Evolutionary conservation across 148 eudicot species (phyloP), one percentile per base, ranked within the genome.

Genomic region (Cornus florida): DNA sequence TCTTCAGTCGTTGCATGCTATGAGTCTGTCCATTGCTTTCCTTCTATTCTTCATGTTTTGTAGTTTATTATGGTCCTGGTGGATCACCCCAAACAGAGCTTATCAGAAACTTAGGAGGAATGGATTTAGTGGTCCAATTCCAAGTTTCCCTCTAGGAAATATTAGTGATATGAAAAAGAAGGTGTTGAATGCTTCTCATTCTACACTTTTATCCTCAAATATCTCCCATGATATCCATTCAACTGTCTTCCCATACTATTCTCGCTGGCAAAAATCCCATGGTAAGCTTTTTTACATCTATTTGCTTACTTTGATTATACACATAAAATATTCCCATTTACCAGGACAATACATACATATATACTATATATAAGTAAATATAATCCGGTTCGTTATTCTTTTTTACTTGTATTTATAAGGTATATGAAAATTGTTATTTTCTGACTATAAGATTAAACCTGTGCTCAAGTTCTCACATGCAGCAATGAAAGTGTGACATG

Each of bases 71-170:
- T 80, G 72, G 57, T 82, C 81, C 22, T 94, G 89, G 46, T 90
- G 86, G 85, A 31, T 94, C n/a, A 64, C 83, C 66, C 98, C 97
- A 10, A 41, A 76, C 64, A 24, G 77, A 65, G 78, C 77, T 7
- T 84, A 70, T 33, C 48, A 75, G 69, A 91, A 83, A 86, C 87
- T 94, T 17, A 77, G 81, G 41, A 77, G 70, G 8, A 84, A 87
- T 77, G 98, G 97, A 7, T 85, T 95, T 78, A 64, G 76, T 17
- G 97, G 98, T 32, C 97, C 98, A 24, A 80, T 32, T 41, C 98
- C 98, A 7, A 84, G 79, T 70, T 94, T 95, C 57, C 98, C 98
- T 1, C 39, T 91, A 3, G 98, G 99, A 76, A 91, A 92, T 75
- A 86, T 90, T 56, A 80, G 71, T 32, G 90, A 89, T 31, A 92